These are phyloP conservation scores for Stagonosporopsis cucurbitacearum DNA, from an alignment of 2,329 filamentous ascomycete genomes.

Conservation along the genomic window DNA sequence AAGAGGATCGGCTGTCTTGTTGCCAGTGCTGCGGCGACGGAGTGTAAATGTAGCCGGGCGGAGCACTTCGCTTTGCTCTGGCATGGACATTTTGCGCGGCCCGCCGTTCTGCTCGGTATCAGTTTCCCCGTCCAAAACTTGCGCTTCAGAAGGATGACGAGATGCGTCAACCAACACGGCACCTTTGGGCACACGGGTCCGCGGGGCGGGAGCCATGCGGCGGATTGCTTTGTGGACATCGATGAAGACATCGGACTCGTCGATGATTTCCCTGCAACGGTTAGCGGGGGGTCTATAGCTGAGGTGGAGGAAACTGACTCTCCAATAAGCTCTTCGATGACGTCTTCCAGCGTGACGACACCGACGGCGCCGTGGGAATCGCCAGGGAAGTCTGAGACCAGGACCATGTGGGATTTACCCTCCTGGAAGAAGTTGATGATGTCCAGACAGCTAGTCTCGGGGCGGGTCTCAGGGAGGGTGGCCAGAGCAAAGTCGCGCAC, in stretches of 20 bases:
- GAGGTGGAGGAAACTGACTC: constrained; percentile 67
- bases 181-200: constrained; percentile 69
- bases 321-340: constrained; percentile 97
- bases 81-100: constrained; percentile 41
- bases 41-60: constrained; percentile 53
- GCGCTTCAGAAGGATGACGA: constrained; percentile 34
- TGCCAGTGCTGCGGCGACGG: constrained; percentile 54
- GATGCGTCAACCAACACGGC: constrained; percentile 57
- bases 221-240: constrained; percentile 98
- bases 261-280: constrained; percentile 82
- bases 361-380: constrained; percentile 88
- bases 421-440: constrained; percentile 99
- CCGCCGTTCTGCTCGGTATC: constrained; percentile 26
- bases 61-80: constrained; percentile 36
- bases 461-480: constrained; percentile 90
- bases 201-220: constrained; percentile 82
- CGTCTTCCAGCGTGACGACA: constrained; percentile 95
- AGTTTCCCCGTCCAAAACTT: constrained; percentile 23
- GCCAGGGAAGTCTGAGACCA: constrained; percentile 91
- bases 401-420: constrained; percentile 97
- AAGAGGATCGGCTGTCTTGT: constrained; percentile 49
- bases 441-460: constrained; percentile 94
- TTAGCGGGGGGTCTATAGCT: constrained; percentile 11
- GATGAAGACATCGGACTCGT: constrained; percentile 97
- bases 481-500: constrained; percentile 92